A percentile compares a stretch with the other conserved stretches of the same genome.
Conservation (phyloP, 257 asterid species). For the Anisodus acutangulus region DNA sequence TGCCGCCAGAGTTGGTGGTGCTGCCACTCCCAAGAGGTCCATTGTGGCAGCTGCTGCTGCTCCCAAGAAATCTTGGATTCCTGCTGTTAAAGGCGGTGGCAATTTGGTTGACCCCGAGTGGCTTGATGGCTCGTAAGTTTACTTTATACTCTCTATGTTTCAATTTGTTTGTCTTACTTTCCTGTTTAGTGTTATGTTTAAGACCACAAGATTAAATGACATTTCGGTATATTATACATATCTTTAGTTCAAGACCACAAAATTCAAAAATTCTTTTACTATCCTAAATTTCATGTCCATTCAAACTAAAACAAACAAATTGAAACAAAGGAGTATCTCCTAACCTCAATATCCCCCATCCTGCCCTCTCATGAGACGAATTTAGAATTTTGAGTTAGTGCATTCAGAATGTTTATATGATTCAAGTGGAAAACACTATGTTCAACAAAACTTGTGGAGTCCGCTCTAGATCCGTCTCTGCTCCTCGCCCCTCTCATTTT, state of each 20-base stretch:
- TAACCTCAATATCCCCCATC: not conserved
- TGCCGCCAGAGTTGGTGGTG: slow-evolving; percentile 47
- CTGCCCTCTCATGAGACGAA: not conserved
- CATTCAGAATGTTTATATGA: not conserved
- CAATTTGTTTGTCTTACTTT: too few species aligned
- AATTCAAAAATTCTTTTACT: too few species aligned
- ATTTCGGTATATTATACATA: too few species aligned
- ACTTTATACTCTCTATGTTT: not conserved
- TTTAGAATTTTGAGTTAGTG: not conserved
- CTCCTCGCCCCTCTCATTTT: not conserved
- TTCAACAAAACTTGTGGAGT: not conserved
- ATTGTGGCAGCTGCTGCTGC: slow-evolving; percentile 66
- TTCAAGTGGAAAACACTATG: not conserved
- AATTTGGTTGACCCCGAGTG: slow-evolving; percentile 82
- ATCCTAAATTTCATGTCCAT: too few species aligned
- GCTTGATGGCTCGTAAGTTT: slow-evolving; percentile 99
- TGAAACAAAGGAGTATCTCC: too few species aligned
- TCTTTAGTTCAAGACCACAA: too few species aligned
- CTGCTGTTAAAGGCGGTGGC: slow-evolving; percentile 75
- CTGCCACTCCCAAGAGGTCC: slow-evolving; percentile 55
- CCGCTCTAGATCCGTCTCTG: not conserved
- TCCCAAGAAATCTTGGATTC: slow-evolving; percentile 91
- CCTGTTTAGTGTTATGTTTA: too few species aligned
- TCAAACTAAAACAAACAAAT: too few species aligned
- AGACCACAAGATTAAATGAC: too few species aligned